Evolutionary conservation across 345 rosid species (phyloP).

Genomic region (Raphanus sativus): DNA sequence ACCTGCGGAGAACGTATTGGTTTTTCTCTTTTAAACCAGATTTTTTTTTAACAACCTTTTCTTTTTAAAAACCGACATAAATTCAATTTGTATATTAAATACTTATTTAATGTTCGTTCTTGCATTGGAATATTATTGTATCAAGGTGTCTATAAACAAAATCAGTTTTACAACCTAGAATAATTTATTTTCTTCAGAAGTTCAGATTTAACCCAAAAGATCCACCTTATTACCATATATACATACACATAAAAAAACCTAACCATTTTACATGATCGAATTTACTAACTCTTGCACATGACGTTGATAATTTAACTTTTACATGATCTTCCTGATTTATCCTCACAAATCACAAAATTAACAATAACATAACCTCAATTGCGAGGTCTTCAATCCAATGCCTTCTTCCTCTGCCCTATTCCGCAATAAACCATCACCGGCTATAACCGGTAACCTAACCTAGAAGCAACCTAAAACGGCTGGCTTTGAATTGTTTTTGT

Average conservation of each 20-base stretch:
- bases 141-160: too few relatives aligned
- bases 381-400: slow-evolving; percentile 34
- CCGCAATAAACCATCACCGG: slow-evolving; percentile 40
- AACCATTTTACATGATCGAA: too few relatives aligned
- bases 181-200: too few relatives aligned
- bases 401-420: slow-evolving; percentile 15
- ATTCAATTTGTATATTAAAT: too few relatives aligned
- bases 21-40: too few relatives aligned
- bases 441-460: slow-evolving; percentile 47
- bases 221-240: too few relatives aligned
- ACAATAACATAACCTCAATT: slow-evolving; percentile 19
- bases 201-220: too few relatives aligned
- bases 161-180: too few relatives aligned
- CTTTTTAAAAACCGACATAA: too few relatives aligned
- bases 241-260: too few relatives aligned
- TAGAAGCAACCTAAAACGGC: slow-evolving; percentile 45
- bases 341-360: slow-evolving; percentile 23
- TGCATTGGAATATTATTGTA: background rate
- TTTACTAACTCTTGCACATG: slow-evolving; percentile 15
- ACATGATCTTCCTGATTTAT: background rate
- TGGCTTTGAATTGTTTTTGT: slow-evolving; percentile 20
- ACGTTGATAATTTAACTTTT: background rate
- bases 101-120: background rate
- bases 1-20: too few relatives aligned
- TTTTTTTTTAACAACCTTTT: too few relatives aligned